Evolutionary conservation across 2,329 filamentous ascomycete genomes (phyloP).

Genomic region (Xylogone sp.): DNA sequence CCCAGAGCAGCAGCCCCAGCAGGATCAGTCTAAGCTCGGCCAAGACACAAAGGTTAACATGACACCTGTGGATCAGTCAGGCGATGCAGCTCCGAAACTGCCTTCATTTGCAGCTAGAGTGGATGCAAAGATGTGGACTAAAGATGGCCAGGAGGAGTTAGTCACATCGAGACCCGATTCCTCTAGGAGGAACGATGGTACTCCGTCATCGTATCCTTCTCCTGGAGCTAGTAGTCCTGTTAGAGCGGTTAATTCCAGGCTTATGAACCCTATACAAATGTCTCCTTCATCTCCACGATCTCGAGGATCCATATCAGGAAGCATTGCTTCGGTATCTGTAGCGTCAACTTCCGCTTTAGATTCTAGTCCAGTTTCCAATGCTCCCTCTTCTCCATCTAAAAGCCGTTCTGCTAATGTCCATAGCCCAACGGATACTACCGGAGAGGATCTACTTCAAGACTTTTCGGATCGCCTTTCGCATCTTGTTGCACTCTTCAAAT

Average conservation of each 20-base stretch:
- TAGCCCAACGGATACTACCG: conserved; percentile 19
- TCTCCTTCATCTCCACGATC: neutral
- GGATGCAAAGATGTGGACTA: conserved; percentile 57
- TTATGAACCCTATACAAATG: neutral
- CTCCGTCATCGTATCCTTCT: conserved; percentile 2
- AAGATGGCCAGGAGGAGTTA: conserved; percentile 56
- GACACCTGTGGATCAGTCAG: neutral
- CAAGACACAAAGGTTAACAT: neutral
- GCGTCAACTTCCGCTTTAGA: neutral
- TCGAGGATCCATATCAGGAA: neutral
- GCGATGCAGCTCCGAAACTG: conserved; percentile 16
- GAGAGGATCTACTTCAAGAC: conserved; percentile 62
- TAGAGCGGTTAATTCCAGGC: neutral
- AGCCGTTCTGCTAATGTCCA: conserved; percentile 17
- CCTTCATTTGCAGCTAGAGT: conserved; percentile 34
- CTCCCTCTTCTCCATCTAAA: conserved; percentile 3
- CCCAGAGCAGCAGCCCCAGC: conserved; percentile 9
- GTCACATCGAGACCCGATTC: conserved; percentile 20
- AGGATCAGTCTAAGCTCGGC: conserved; percentile 13
- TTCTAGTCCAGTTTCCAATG: neutral
- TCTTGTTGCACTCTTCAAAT: conserved; percentile 69
- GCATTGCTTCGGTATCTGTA: neutral
- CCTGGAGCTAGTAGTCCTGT: neutral
- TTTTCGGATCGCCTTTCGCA: conserved; percentile 71
- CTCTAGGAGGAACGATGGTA: conserved; percentile 4